These are phyloP conservation scores for Ramaria sp. DNA, from an alignment of 768 basidiomycete species.

Conservation along the genomic window DNA sequence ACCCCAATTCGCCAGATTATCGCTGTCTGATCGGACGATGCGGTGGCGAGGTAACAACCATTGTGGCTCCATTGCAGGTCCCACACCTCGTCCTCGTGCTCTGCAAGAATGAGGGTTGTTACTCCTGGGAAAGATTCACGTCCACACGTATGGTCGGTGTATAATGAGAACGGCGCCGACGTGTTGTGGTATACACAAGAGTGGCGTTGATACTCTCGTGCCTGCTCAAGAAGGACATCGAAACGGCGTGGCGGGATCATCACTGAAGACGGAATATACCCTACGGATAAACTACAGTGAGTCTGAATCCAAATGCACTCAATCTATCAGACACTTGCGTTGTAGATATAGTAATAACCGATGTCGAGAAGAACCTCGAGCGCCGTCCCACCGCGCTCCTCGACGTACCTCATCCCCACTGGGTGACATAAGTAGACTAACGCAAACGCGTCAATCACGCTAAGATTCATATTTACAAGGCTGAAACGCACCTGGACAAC, in stretches of 20 bases:
- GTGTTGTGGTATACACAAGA: constrained; percentile 80
- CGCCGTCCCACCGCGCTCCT: constrained; percentile 85
- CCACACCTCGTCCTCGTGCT: constrained; percentile 94
- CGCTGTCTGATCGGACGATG: constrained; percentile 76
- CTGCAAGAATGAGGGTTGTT: constrained; percentile 76
- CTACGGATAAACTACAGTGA: constrained; percentile 29
- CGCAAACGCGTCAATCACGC: constrained; percentile 1
- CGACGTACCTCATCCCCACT: constrained; percentile 73
- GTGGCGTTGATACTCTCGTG: constrained; percentile 66
- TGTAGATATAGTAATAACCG: constrained; percentile 71
- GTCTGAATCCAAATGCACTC: background rate
- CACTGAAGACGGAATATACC: constrained; percentile 77
- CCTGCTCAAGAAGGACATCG: constrained; percentile 74
- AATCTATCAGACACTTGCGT: constrained; percentile 32
- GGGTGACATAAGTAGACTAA: constrained; percentile 86
- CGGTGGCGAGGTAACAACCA: constrained; percentile 75
- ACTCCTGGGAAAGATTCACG: constrained; percentile 73
- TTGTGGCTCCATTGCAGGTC: constrained; percentile 90
- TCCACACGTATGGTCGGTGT: constrained; percentile 77
- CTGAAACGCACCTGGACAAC: constrained; percentile 63
- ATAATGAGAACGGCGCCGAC: constrained; percentile 62
- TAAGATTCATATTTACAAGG: background rate
- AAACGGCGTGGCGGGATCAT: constrained; percentile 93
- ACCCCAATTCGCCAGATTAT: constrained; percentile 87
- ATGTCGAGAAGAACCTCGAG: constrained; percentile 64